These are phyloP conservation scores for Arabidopsis suecica DNA, from an alignment of 345 rosid species.

Conservation along the genomic window DNA sequence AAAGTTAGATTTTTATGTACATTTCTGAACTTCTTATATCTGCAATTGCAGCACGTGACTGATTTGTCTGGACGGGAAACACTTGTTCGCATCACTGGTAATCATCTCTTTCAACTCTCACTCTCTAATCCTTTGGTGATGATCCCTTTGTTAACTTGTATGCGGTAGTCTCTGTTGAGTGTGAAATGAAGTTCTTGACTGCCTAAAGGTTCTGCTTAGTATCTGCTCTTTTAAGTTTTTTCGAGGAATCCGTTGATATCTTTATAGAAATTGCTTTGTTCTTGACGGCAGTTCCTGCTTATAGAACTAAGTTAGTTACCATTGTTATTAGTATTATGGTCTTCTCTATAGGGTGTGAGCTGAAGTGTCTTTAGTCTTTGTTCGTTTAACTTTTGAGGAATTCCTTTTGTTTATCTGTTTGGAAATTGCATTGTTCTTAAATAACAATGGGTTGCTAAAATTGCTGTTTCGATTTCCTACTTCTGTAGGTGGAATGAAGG, in stretches of 20 bases:
- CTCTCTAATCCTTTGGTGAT: not conserved
- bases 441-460: not conserved
- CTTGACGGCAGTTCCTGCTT: not conserved
- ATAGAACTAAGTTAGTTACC: not conserved
- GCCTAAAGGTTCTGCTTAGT: not conserved
- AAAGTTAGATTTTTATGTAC: not conserved
- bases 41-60: conserved; percentile 69
- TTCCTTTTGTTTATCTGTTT: not conserved
- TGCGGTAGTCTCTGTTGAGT: not conserved
- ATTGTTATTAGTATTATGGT: not conserved
- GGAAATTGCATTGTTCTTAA: not conserved
- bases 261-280: not conserved
- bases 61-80: conserved; percentile 92
- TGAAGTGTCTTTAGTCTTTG: not conserved
- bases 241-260: not conserved
- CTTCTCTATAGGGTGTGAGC: not conserved
- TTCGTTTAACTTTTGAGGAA: not conserved
- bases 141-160: not conserved
- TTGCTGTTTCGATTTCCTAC: not conserved
- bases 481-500: conserved; percentile 87
- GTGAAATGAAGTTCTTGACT: not conserved
- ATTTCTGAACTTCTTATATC: not conserved
- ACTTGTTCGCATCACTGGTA: conserved; percentile 82
- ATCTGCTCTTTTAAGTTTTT: not conserved
- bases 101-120: not conserved